Percentiles rank a stretch among this genome's conserved stretches.
Evolutionary conservation across 164 flowering plant genomes (phyloP).

Genomic region (Brasenia schreberi): DNA sequence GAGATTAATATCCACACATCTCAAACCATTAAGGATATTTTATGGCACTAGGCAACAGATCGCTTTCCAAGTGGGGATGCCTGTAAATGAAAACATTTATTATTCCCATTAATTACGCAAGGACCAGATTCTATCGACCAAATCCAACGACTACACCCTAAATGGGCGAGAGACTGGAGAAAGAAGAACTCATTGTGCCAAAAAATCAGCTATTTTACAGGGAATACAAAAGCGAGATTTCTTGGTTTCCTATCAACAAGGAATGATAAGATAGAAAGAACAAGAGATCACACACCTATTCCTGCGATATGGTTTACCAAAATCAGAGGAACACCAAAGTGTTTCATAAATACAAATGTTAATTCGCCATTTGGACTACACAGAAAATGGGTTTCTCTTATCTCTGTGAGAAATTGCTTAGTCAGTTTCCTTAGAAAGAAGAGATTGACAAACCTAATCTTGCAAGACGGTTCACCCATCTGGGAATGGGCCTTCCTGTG

Average conservation of each 20-base stretch:
- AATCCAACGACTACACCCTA: background rate
- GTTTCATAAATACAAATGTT: no score
- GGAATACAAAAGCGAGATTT: background rate
- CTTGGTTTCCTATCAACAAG: no score
- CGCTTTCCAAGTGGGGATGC: background rate
- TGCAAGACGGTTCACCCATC: conserved; percentile 66
- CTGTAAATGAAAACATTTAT: background rate
- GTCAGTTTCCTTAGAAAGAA: no score
- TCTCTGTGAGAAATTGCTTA: no score
- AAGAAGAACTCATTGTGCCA: no score
- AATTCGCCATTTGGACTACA: no score
- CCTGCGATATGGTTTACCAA: no score
- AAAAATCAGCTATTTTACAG: background rate
- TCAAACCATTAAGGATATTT: background rate
- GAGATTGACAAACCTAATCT: conserved; percentile 27
- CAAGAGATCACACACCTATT: no score
- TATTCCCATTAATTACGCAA: background rate
- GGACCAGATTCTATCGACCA: background rate
- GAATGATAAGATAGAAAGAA: no score
- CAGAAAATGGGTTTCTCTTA: no score
- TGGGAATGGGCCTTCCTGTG: conserved; percentile 45
- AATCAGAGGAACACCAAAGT: no score
- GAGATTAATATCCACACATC: background rate
- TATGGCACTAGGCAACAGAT: background rate
- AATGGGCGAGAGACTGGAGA: background rate